Evolutionary conservation across 441 rosid genomes (phyloP).

Genomic region (Adansonia madagascariensis): DNA sequence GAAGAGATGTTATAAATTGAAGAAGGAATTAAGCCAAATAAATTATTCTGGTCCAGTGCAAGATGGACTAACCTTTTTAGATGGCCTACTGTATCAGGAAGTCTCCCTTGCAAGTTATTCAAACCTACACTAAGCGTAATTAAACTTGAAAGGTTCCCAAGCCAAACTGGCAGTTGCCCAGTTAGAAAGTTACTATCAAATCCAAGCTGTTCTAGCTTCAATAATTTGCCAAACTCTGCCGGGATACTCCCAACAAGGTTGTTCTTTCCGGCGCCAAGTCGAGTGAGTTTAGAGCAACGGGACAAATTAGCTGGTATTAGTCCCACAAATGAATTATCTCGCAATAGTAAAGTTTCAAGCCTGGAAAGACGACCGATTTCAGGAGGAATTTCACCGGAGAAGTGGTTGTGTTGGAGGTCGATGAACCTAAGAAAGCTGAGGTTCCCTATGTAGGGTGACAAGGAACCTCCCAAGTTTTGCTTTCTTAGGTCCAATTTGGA

Average conservation of each 20-base stretch:
- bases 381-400: not conserved
- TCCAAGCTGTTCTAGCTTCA: not conserved
- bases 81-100: not conserved
- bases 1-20: not conserved
- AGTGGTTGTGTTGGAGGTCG: not conserved
- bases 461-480: not conserved
- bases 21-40: not conserved
- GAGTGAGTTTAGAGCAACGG: not conserved
- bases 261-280: not conserved
- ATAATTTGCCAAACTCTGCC: not conserved
- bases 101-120: not conserved
- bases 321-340: not conserved
- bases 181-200: not conserved
- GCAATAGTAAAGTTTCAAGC: not conserved
- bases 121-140: not conserved
- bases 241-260: not conserved
- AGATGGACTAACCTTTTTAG: not conserved
- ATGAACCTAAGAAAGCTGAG: conserved; percentile 14
- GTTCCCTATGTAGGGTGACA: not conserved
- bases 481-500: not conserved
- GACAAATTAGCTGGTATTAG: conserved; percentile 1
- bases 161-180: not conserved
- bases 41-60: not conserved
- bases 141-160: not conserved
- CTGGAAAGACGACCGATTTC: conserved; percentile 6